Conservation (phyloP, 2,329 filamentous ascomycete genomes). For the Biscogniauxia sp. region DNA sequence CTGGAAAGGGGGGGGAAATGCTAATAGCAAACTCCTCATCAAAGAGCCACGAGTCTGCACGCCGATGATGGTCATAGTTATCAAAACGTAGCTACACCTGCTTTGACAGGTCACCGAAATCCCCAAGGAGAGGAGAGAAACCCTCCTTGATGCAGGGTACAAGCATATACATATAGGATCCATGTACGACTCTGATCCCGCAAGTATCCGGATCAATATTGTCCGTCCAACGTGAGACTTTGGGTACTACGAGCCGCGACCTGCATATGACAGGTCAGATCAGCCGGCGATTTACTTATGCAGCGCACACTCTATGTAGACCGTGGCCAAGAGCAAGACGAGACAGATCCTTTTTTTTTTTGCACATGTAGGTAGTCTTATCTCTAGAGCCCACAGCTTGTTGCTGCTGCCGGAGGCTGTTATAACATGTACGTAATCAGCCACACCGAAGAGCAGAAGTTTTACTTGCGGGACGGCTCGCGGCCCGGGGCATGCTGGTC, state of each 20-base stretch:
- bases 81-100: not conserved
- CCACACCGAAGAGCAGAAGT: not conserved
- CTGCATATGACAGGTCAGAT: slow-evolving; percentile 13
- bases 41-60: not conserved
- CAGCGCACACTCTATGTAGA: slow-evolving; percentile 1
- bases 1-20: not conserved
- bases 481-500: too few relatives aligned
- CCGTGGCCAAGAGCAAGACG: slow-evolving; percentile 7
- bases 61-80: not conserved
- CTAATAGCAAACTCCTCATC: not conserved
- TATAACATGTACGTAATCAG: not conserved
- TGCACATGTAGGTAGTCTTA: not conserved
- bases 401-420: not conserved
- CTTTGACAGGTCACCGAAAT: not conserved
- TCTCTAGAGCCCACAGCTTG: not conserved
- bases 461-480: not conserved
- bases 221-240: slow-evolving; percentile 9
- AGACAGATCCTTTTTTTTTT: not conserved
- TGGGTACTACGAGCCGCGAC: slow-evolving; percentile 4
- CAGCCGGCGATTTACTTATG: not conserved
- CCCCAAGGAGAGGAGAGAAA: not conserved
- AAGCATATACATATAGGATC: not conserved
- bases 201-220: slow-evolving; percentile 13
- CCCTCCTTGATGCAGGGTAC: not conserved
- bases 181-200: slow-evolving; percentile 8